Conservation (phyloP, 371 early-diverging fungal species). For the Haplosporangium sp. region DNA sequence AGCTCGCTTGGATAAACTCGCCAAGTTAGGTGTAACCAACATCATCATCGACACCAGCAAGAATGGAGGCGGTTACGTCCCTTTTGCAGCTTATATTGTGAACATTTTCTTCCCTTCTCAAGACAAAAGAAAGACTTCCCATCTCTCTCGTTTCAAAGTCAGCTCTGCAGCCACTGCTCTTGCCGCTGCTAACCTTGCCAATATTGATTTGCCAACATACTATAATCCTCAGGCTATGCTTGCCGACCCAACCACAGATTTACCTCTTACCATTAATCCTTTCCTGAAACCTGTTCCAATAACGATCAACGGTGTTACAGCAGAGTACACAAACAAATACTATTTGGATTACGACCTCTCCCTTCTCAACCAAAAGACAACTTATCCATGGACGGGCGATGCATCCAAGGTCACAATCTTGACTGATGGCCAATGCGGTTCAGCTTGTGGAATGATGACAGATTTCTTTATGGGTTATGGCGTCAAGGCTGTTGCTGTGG, state of each 20-base stretch:
- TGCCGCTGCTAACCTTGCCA: constrained; percentile 9
- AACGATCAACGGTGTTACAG: constrained; percentile 8
- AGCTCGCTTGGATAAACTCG: neutral
- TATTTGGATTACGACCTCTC: constrained; percentile 4
- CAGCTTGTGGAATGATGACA: constrained; percentile 32
- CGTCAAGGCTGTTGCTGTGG: constrained; percentile 27
- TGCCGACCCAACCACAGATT: neutral
- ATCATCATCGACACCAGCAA: constrained; percentile 26
- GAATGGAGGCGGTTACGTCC: constrained; percentile 26
- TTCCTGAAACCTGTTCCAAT: constrained; percentile 2
- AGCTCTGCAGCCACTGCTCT: constrained; percentile 1
- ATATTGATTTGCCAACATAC: neutral
- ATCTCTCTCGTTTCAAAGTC: constrained; percentile 18
- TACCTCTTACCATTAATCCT: constrained; percentile 2
- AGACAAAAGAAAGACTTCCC: constrained; percentile 5
- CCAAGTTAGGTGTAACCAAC: constrained; percentile 18
- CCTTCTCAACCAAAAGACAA: neutral
- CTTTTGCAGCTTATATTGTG: constrained; percentile 8
- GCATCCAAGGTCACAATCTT: constrained; percentile 24
- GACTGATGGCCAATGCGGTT: constrained; percentile 38
- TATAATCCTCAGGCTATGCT: neutral
- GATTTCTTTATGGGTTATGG: constrained; percentile 19
- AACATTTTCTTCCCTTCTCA: constrained; percentile 25
- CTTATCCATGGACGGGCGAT: constrained; percentile 22
- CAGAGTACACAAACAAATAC: constrained; percentile 15